These are phyloP conservation scores for Anisodus acutangulus DNA, from an alignment of 257 asterid genomes.

Conservation along the genomic window DNA sequence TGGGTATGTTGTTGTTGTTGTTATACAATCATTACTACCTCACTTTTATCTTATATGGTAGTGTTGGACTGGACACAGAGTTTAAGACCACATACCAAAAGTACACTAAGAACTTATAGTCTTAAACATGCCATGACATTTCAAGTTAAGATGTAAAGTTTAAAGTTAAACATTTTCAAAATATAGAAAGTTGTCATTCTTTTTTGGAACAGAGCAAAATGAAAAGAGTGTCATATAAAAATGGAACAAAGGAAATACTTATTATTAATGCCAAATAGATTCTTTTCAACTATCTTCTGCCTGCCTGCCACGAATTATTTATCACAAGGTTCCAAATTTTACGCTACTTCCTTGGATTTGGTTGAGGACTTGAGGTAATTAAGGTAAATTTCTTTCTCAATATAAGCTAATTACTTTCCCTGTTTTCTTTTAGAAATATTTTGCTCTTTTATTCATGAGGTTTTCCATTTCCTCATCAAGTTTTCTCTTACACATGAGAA, in stretches of 20 bases:
- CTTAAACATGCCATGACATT: not conserved
- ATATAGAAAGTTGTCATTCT: not conserved
- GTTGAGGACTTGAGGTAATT: conserved; percentile 1
- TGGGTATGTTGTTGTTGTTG: no score
- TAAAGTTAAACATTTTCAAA: not conserved
- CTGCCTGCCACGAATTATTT: not conserved
- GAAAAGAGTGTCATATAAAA: not conserved
- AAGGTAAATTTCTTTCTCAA: not conserved
- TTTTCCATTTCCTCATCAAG: not conserved
- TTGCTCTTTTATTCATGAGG: not conserved
- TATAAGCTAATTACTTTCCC: not conserved
- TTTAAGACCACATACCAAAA: not conserved
- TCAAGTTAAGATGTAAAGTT: not conserved
- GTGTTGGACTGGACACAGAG: not conserved
- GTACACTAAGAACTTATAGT: not conserved
- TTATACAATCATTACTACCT: not conserved
- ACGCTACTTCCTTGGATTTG: not conserved
- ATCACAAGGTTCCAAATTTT: conserved; percentile 3
- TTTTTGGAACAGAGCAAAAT: not conserved
- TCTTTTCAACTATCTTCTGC: conserved; percentile 1
- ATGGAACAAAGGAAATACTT: conserved; percentile 5
- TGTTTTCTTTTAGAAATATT: not conserved
- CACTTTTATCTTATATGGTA: not conserved
- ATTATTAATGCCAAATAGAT: no score
- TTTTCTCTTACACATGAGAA: not conserved